phyloP scores from a whole-genome alignment of 176 grass and related monocot genomes.

The Cenchrus fungigraminus region DNA sequence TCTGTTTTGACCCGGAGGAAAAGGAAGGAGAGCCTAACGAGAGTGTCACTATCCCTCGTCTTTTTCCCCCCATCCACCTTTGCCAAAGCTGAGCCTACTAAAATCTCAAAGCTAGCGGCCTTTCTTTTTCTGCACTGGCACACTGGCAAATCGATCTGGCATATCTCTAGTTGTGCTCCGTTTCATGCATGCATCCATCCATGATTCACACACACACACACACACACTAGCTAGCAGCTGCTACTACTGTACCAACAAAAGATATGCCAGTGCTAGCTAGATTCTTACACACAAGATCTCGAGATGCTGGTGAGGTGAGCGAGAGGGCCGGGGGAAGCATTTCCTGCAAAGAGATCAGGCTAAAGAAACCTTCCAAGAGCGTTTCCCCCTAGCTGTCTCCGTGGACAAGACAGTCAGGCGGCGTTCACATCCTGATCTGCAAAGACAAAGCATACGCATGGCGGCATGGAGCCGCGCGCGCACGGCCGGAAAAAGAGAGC shows the following conservation, averaged over 20 bases:
- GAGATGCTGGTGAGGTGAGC: background rate
- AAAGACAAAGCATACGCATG: conserved; percentile 22
- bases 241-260: background rate
- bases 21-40: background rate
- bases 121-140: conserved; percentile 45
- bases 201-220: background rate
- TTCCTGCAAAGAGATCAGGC: background rate
- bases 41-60: conserved; percentile 33
- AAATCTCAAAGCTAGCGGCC: conserved; percentile 40
- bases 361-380: conserved; percentile 37
- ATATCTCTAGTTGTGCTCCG: conserved; percentile 11
- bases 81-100: conserved; percentile 41
- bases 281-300: background rate
- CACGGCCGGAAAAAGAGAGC: background rate
- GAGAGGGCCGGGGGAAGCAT: conserved; percentile 1
- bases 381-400: conserved; percentile 27
- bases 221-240: background rate
- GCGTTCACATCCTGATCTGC: conserved; percentile 25
- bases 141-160: conserved; percentile 24
- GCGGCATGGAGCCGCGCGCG: background rate
- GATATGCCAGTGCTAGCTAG: background rate
- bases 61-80: background rate
- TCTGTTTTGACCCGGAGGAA: conserved; percentile 15
- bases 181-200: background rate
- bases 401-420: conserved; percentile 43